phyloP scores from a whole-genome alignment of 495 filamentous ascomycete species.

The Hypoxylon lienhwacheense region DNA sequence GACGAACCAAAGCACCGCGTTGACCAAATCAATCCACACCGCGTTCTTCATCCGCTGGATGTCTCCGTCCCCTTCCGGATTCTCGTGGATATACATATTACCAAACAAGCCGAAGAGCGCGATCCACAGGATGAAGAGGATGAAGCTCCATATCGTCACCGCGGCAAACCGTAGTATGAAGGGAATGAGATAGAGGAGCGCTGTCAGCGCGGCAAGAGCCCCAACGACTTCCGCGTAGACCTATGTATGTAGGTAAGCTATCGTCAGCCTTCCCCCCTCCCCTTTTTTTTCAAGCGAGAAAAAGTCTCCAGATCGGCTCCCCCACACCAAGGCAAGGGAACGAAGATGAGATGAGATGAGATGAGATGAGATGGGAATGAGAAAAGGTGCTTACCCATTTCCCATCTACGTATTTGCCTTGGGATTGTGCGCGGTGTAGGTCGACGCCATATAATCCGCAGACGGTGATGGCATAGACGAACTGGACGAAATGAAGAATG shows the following conservation, averaged over 20 bases:
- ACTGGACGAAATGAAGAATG: constrained; percentile 66
- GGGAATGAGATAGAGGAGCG: constrained; percentile 64
- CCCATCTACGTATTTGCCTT: constrained; percentile 53
- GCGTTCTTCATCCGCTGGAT: constrained; percentile 80
- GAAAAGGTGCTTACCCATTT: constrained; percentile 61
- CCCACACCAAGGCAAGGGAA: no score
- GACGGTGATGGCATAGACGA: constrained; percentile 73
- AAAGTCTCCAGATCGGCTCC: neutral
- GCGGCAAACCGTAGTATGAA: constrained; percentile 57
- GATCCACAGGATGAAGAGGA: constrained; percentile 76
- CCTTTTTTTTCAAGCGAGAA: neutral
- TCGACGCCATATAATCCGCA: constrained; percentile 78
- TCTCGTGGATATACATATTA: constrained; percentile 69
- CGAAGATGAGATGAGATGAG: no score
- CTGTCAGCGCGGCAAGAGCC: constrained; percentile 61
- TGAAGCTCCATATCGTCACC: constrained; percentile 67
- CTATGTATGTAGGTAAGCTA: constrained; percentile 34
- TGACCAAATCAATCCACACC: constrained; percentile 79
- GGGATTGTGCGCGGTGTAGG: constrained; percentile 59
- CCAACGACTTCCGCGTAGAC: constrained; percentile 71
- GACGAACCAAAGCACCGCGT: constrained; percentile 71
- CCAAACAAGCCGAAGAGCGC: constrained; percentile 82
- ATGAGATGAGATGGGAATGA: neutral
- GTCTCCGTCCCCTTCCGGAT: constrained; percentile 60
- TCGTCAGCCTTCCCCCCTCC: constrained; percentile 6